These are phyloP conservation scores for Solanum chilense DNA, from an alignment of 257 asterid genomes.

Conservation along the genomic window DNA sequence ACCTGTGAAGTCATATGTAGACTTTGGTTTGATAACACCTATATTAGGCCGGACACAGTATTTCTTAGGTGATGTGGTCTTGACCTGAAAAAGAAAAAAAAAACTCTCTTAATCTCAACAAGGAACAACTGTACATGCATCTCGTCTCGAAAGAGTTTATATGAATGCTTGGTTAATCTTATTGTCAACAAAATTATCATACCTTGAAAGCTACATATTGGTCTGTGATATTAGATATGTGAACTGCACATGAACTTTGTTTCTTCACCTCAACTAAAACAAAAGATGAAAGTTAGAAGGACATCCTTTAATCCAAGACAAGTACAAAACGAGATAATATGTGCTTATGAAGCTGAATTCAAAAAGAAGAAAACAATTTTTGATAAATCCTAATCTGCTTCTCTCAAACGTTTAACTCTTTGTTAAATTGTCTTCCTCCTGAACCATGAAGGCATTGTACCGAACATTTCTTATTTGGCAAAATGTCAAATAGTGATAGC, in stretches of 20 bases:
- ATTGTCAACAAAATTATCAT: conserved; percentile 5
- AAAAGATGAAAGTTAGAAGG: conserved; percentile 9
- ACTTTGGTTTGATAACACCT: conserved; percentile 75
- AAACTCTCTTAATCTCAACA: background rate
- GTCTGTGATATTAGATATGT: conserved; percentile 58
- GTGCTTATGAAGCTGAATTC: background rate
- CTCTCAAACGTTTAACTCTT: background rate
- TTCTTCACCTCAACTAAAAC: conserved; percentile 77
- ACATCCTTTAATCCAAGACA: background rate
- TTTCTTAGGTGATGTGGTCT: conserved; percentile 89
- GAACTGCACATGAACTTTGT: conserved; percentile 57
- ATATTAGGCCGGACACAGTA: conserved; percentile 81
- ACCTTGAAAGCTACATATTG: conserved; percentile 91
- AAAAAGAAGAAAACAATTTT: background rate
- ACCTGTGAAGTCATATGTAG: conserved; percentile 73
- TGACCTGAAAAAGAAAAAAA: conserved; percentile 46
- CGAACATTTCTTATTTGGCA: background rate
- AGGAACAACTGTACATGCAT: background rate
- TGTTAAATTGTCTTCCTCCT: background rate
- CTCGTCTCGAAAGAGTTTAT: background rate
- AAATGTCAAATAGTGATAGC: background rate
- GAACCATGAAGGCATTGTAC: background rate
- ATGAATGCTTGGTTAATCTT: background rate
- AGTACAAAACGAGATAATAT: background rate
- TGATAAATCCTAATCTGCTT: background rate